Base-by-base conservation (phyloP, 2,329 filamentous ascomycete species). In the Trichoderma sp. region DNA sequence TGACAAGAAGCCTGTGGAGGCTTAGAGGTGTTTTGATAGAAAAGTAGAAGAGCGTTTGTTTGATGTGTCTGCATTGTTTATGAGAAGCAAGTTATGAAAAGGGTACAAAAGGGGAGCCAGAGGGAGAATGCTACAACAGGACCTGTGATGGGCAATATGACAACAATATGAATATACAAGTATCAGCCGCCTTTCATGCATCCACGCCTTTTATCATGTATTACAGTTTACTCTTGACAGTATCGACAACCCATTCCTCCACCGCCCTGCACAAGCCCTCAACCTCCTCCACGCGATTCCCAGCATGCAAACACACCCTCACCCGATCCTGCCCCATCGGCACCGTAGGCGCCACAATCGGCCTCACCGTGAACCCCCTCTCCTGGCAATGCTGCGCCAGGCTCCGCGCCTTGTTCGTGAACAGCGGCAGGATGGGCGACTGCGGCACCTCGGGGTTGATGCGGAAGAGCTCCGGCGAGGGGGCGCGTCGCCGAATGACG, bases 331-430 rank as follows among this genome's bases (percentile, higher is more conserved):
- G 84, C 0, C 88, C 88, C 2, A 72, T 74, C 0, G 88, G 87
- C 2, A 92, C 88, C 0, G 88, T 91, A 0, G 89, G 89, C 1
- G 87, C 81, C 65, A 91, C 86, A 17, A 91, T 90, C 0, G 88
- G 82, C 2, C 89, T 80, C 0, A 90, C 84, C 50, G 88, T 78
- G 63, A 85, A 87, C 0, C 87, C 86, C 0, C 76, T 73, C 3
- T 78, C 70, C 74, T 91, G 88, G 63, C 88, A 90, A 63, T 82
- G 78, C 1, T 74, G 78, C 0, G 89, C 88, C 15, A 91, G 74
- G 3, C 80, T 79, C 3, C 87, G 81, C 0, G 89, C 87, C 0
- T 82, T 74, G 0, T 80, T 77, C 0, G 86, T 89, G 19, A 88
- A 79, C 0, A 91, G 74, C 0, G 87, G 84, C 48, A 91, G 84